Base-by-base conservation (phyloP, 2,329 filamentous ascomycete species). In the Colletotrichum agaves region DNA sequence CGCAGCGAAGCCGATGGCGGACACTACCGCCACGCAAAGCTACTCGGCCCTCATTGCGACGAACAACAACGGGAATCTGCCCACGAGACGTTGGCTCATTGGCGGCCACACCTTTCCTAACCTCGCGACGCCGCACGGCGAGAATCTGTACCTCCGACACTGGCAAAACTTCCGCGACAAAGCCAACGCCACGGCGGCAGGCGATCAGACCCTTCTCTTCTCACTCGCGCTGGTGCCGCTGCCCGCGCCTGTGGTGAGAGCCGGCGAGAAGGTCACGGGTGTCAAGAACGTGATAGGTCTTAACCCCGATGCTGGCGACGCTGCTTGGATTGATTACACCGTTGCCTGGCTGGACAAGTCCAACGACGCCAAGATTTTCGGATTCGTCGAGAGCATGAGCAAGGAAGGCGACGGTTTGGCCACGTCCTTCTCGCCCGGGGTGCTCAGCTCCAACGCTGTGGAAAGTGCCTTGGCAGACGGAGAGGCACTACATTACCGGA, bases 261-360 rank as follows among this genome's bases (percentile, higher is more conserved):
- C 41, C 7, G 55, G 55, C 17, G 21, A 58, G 39, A 46, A 43
- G 11, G 27, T 46, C 35, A 46, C 19, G 23, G 55, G 41, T 7
- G 55, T 46, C 21, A 58, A 58, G 19, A 46, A 58, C n/a, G 55
- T 37, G 15, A 58, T 58, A 15, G 55, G 55, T 10, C 55, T 58
- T 21, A 13, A 46, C 17, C 19, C 55, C 17, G 55, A 43, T 12
- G 41, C 41, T 13, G 55, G 55, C 23, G 55, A 58, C 27, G n/a
- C 19, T 10, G 37, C 41, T n/a, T 58, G 55, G 55, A 46, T 58
- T 13, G 55, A 58, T 35, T 46, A 58, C 39, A 44, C 37, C 33
- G 1, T 55, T 1, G 33, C 50, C 15, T 55, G 50, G 50, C n/a
- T 7, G 19, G 50, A 39, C 7, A 1, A 11, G n/a, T 21, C 19